Conservation (phyloP, 139 green algal species). For the Ettlia oleoabundans region DNA sequence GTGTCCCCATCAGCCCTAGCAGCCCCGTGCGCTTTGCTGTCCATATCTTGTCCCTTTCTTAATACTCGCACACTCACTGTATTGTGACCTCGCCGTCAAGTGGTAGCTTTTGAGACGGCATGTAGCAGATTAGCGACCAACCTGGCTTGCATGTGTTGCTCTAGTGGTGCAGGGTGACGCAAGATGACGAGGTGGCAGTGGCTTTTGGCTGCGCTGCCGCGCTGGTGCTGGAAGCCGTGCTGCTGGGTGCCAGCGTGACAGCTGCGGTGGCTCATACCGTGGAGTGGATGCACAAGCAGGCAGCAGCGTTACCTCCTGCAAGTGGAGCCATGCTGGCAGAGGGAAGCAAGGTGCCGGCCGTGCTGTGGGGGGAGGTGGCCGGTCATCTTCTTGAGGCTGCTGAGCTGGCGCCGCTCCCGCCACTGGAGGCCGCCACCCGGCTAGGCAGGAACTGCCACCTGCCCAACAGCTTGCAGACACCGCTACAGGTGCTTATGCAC, state of each 20-base stretch:
- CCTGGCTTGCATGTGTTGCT: neutral
- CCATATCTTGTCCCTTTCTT: too few species aligned
- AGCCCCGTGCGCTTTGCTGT: too few species aligned
- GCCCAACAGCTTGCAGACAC: slow-evolving; percentile 63
- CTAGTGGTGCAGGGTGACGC: slow-evolving; percentile 45
- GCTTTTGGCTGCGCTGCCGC: slow-evolving; percentile 57
- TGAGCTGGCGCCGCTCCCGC: slow-evolving; percentile 29
- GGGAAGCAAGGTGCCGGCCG: neutral
- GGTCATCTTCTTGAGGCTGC: slow-evolving; percentile 22
- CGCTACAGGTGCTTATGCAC: slow-evolving; percentile 59
- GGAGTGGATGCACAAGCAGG: slow-evolving; percentile 15
- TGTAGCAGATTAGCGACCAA: neutral
- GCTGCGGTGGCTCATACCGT: slow-evolving; percentile 32
- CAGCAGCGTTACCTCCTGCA: neutral
- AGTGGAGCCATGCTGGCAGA: neutral
- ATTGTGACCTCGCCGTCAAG: too few species aligned
- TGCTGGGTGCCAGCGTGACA: slow-evolving; percentile 34
- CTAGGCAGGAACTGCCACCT: slow-evolving; percentile 75
- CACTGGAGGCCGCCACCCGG: slow-evolving; percentile 19
- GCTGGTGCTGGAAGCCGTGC: slow-evolving; percentile 53
- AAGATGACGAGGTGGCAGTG: slow-evolving; percentile 59
- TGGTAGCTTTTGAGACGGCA: too few species aligned
- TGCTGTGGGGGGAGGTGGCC: slow-evolving; percentile 37
- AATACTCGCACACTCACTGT: too few species aligned
- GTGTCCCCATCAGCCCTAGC: too few species aligned